Evolutionary conservation across 129 eudicot species (phyloP).

Genomic region (Dittrichia graveolens): DNA sequence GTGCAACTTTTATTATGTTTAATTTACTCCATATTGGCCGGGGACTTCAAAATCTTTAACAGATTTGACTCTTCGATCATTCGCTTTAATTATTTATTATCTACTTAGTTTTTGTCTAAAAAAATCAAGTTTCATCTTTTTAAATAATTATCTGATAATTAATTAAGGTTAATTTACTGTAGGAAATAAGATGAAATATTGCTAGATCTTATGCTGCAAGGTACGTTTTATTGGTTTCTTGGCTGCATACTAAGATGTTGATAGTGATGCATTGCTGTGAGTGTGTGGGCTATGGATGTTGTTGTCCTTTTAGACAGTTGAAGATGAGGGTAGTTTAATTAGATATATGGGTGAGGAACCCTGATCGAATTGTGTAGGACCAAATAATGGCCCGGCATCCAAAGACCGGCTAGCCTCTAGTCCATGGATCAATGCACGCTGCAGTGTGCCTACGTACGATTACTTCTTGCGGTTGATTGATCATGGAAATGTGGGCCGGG

Average conservation of each 20-base stretch:
- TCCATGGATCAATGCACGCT: background rate
- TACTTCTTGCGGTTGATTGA: background rate
- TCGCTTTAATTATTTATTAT: background rate
- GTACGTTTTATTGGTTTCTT: background rate
- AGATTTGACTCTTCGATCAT: background rate
- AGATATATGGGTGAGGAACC: conserved; percentile 14
- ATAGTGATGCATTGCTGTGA: conserved; percentile 25
- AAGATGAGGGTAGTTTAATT: background rate
- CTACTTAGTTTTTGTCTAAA: conserved; percentile 1
- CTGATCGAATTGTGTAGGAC: background rate
- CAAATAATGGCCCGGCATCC: background rate
- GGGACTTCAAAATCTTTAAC: background rate
- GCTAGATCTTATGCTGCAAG: background rate
- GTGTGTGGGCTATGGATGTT: conserved; percentile 15
- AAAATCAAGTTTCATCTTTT: too few species aligned
- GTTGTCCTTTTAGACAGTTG: conserved; percentile 16
- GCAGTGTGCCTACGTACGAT: background rate
- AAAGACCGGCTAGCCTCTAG: background rate
- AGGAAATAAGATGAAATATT: too few species aligned
- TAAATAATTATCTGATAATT: too few species aligned
- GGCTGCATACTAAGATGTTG: background rate
- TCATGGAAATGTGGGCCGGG: background rate
- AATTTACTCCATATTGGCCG: conserved; percentile 1
- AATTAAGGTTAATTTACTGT: too few species aligned
- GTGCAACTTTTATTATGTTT: background rate